These are phyloP conservation scores for Amyloporia xantha DNA, from an alignment of 768 basidiomycete genomes.

Conservation along the genomic window DNA sequence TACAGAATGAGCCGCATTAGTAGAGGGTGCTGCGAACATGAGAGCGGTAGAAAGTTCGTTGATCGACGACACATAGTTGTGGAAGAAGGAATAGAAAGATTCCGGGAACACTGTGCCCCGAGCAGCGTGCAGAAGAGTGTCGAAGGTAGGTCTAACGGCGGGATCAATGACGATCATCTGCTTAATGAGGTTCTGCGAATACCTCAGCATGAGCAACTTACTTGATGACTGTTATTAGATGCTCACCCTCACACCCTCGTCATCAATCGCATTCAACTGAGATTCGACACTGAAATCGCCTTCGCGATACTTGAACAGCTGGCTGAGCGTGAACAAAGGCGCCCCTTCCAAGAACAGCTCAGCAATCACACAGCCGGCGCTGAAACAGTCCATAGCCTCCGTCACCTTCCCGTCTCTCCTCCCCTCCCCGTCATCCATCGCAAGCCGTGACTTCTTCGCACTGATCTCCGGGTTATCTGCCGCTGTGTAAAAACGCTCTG, in stretches of 20 bases:
- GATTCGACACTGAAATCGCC: slow-evolving; percentile 75
- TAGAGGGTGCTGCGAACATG: slow-evolving; percentile 30
- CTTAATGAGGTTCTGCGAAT: slow-evolving; percentile 67
- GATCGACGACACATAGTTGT: slow-evolving; percentile 79
- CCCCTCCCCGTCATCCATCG: slow-evolving; percentile 49
- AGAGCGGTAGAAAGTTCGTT: slow-evolving; percentile 55
- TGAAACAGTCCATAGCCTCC: slow-evolving; percentile 97
- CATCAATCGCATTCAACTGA: slow-evolving; percentile 69
- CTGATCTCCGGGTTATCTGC: slow-evolving; percentile 58
- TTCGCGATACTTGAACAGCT: slow-evolving; percentile 89
- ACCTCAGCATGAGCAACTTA: neutral
- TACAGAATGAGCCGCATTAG: slow-evolving; percentile 18
- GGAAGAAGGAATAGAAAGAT: slow-evolving; percentile 90
- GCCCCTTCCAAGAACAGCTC: slow-evolving; percentile 95
- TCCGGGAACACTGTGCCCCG: slow-evolving; percentile 84
- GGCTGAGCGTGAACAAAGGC: slow-evolving; percentile 87
- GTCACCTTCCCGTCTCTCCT: slow-evolving; percentile 79
- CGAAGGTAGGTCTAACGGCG: slow-evolving; percentile 70
- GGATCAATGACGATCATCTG: slow-evolving; percentile 89
- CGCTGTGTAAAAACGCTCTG: slow-evolving; percentile 88
- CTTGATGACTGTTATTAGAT: neutral
- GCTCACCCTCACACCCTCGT: slow-evolving; percentile 75
- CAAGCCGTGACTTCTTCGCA: slow-evolving; percentile 53
- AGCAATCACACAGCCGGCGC: slow-evolving; percentile 89
- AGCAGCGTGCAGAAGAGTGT: slow-evolving; percentile 64